These are phyloP conservation scores for Ustilago esculenta DNA, from an alignment of 1,284 basidiomycete species.

Conservation along the genomic window DNA sequence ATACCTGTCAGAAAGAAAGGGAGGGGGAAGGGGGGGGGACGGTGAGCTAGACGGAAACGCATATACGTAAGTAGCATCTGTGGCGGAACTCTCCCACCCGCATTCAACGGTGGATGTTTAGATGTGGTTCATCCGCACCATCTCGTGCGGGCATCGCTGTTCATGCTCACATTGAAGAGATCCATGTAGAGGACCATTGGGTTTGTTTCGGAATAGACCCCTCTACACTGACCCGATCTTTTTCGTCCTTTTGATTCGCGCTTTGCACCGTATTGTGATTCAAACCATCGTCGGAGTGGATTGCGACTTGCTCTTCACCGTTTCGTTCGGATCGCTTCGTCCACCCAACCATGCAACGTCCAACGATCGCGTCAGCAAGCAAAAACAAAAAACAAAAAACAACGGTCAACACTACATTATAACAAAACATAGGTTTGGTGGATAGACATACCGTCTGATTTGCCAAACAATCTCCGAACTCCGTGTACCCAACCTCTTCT, in stretches of 20 bases:
- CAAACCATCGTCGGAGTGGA: conserved; percentile 12
- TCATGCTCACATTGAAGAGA: conserved; percentile 4
- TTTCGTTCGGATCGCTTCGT: conserved; percentile 17
- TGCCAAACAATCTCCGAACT: conserved; percentile 96
- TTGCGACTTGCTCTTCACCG: neutral
- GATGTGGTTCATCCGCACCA: too few relatives aligned
- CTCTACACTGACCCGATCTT: neutral
- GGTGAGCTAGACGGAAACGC: conserved; percentile 21
- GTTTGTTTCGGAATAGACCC: too few relatives aligned
- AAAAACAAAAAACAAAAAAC: too few relatives aligned
- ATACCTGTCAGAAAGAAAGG: neutral
- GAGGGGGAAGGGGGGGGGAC: neutral
- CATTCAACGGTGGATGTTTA: too few relatives aligned
- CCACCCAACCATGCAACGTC: too few relatives aligned
- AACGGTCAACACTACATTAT: too few relatives aligned
- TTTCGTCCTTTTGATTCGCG: neutral
- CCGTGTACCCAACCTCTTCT: conserved; percentile 72
- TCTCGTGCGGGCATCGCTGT: neutral
- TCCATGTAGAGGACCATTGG: too few relatives aligned
- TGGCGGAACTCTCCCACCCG: too few relatives aligned
- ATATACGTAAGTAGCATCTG: neutral
- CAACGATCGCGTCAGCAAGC: too few relatives aligned
- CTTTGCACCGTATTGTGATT: too few relatives aligned
- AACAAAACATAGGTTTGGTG: too few relatives aligned
- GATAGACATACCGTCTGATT: conserved; percentile 73